Percentiles rank a stretch among this genome's conserved stretches.
phyloP scores from a whole-genome alignment of 768 basidiomycete genomes.

The Daedaleopsis nitida region DNA sequence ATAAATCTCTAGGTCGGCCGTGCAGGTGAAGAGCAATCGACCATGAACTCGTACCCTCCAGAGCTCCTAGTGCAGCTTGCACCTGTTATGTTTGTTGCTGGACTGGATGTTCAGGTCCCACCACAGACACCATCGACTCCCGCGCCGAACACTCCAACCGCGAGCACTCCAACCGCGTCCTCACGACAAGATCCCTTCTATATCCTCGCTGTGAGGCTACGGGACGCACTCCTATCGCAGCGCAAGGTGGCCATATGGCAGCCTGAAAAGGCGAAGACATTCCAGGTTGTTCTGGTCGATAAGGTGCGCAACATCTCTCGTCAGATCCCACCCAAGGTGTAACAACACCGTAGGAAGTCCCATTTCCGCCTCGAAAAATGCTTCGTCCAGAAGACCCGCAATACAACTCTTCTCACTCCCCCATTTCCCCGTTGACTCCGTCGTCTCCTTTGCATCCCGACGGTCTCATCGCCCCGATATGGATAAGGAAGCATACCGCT shows the following conservation, averaged over 20 bases:
- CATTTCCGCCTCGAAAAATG: conserved; percentile 87
- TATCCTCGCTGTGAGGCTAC: conserved; percentile 59
- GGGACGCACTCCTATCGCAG: conserved; percentile 67
- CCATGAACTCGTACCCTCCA: conserved; percentile 91
- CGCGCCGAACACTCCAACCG: conserved; percentile 20
- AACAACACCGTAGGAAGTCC: conserved; percentile 50
- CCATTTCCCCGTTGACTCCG: conserved; percentile 88
- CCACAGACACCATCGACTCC: conserved; percentile 23
- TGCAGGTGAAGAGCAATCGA: too few species aligned
- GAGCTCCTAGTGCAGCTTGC: conserved; percentile 88
- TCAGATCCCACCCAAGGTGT: conserved; percentile 2
- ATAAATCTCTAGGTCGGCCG: too few species aligned
- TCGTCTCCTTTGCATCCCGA: conserved; percentile 92
- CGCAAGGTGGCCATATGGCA: conserved; percentile 71
- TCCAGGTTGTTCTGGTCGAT: conserved; percentile 85
- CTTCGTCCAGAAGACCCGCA: conserved; percentile 56
- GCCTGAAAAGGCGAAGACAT: conserved; percentile 69
- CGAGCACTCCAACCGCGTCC: conserved; percentile 22
- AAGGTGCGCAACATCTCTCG: conserved; percentile 44
- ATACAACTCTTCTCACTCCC: conserved; percentile 72
- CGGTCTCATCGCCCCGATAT: conserved; percentile 95
- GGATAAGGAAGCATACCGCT: conserved; percentile 94
- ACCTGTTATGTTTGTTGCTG: conserved; percentile 95
- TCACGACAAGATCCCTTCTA: conserved; percentile 59
- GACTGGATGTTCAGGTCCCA: conserved; percentile 51